Conservation (phyloP, 1,284 basidiomycete genomes). For the Coniferiporia sulphurascens region DNA sequence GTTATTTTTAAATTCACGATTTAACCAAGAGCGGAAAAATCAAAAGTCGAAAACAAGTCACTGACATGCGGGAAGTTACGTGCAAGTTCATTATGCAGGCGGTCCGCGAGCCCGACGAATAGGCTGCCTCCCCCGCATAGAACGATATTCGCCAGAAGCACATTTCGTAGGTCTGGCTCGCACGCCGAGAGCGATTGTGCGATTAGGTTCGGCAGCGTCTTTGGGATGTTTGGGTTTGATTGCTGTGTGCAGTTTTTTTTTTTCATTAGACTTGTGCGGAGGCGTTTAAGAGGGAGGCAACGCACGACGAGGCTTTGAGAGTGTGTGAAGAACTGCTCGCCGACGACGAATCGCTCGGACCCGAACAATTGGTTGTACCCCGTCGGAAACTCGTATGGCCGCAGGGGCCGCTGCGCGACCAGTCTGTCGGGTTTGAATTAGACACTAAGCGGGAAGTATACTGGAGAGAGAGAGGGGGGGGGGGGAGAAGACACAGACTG, state of each 20-base stretch:
- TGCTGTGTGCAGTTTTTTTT: slow-evolving; percentile 24
- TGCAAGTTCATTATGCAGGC: slow-evolving; percentile 77
- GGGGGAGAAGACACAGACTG: slow-evolving; percentile 43
- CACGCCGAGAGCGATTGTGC: slow-evolving; percentile 77
- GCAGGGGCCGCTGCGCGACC: slow-evolving; percentile 47
- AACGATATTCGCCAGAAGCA: slow-evolving; percentile 90
- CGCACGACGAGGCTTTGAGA: slow-evolving; percentile 71
- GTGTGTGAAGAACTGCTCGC: slow-evolving; percentile 89
- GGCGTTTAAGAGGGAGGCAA: background rate
- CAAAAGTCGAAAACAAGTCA: slow-evolving; percentile 18
- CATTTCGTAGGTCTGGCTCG: slow-evolving; percentile 89
- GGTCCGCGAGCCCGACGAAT: slow-evolving; percentile 83
- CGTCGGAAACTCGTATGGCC: slow-evolving; percentile 93
- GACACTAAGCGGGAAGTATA: background rate
- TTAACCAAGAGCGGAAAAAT: background rate
- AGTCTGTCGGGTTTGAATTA: slow-evolving; percentile 32
- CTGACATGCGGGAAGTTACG: slow-evolving; percentile 78
- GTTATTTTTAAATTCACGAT: background rate
- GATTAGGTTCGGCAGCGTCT: slow-evolving; percentile 75
- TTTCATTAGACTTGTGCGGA: background rate
- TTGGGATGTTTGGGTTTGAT: slow-evolving; percentile 64
- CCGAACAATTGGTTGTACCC: slow-evolving; percentile 89
- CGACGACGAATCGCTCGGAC: slow-evolving; percentile 75
- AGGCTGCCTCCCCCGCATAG: slow-evolving; percentile 90
- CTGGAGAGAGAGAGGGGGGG: slow-evolving; percentile 1